Evolutionary conservation across 805 yeast genomes (phyloP), one percentile per base, ranked within the genome.

Genomic region (Yarrowia porcina): DNA sequence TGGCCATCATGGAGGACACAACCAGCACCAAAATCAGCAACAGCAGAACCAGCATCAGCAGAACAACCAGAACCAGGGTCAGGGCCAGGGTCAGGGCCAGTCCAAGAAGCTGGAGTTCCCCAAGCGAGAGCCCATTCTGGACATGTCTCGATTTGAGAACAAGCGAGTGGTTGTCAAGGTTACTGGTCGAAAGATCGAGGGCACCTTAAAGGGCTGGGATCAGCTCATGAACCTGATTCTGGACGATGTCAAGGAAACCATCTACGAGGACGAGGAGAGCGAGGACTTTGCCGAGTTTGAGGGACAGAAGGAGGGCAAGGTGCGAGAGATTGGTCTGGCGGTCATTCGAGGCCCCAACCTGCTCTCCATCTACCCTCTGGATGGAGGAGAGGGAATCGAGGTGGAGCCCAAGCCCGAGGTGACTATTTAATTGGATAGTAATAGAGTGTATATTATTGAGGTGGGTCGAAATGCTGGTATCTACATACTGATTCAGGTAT

Each of bases 151-250:
- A 70, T 89, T 88, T 72, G 83, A 83, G 69, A 96, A 90, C 72
- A 80, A 87, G 68, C 74, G 80, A 67, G 84, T 93, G 41, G 81
- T 86, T 69, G 93, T 92, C 61, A 86, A 88, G 69, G 84, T 94
- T 71, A 82, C 86, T 67, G 96, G 96, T 12, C 83, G 97, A 71
- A 85, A 86, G 68, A 84, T 88, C n/a, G 79, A 79, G 17, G 99
- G 99, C 35, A 76, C 78, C 0, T 81, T 93, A 68, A 90, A 89
- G 68, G 97, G 98, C 33, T 91, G 89, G 74, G 99, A 94, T 74
- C 97, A 92, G 73, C 88, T 90, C 71, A 90, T 93, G 97, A 94
- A 94, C 71, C 78, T 85, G 42, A 87, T 85, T 13, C 75, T 85
- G 50, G 87, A 83, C 41, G 83, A 84, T 57, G 86, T 86, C 2